These are phyloP conservation scores for Bathelium albidoporum DNA, from an alignment of 495 filamentous ascomycete species.

Conservation along the genomic window DNA sequence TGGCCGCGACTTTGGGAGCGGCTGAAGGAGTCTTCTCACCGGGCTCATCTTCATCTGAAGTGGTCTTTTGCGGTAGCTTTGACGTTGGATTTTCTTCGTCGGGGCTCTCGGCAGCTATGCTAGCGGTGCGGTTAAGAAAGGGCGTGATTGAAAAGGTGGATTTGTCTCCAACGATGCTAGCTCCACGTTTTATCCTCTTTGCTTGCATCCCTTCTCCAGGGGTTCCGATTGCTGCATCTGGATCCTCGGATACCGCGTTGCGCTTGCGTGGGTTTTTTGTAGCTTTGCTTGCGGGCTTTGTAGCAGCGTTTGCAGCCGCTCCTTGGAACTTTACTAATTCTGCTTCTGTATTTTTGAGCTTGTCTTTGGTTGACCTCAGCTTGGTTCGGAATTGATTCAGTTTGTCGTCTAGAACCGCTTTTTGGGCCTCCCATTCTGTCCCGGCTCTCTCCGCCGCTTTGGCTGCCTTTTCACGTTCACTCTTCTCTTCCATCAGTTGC, in stretches of 20 bases:
- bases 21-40: conserved; percentile 21
- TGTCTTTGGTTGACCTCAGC: conserved; percentile 53
- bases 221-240: conserved; percentile 51
- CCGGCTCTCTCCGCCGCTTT: conserved; percentile 27
- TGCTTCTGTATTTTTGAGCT: conserved; percentile 50
- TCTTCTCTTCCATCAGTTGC: conserved; percentile 34
- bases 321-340: conserved; percentile 38
- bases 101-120: conserved; percentile 39
- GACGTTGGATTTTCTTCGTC: conserved; percentile 23
- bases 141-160: conserved; percentile 89
- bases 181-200: conserved; percentile 31
- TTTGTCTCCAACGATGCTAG: conserved; percentile 56
- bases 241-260: conserved; percentile 31
- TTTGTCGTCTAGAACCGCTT: conserved; percentile 52
- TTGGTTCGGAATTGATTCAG: conserved; percentile 58
- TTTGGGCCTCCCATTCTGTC: conserved; percentile 44
- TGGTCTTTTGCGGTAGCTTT: conserved; percentile 18
- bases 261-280: conserved; percentile 37
- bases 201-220: conserved; percentile 48
- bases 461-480: conserved; percentile 33
- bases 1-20: conserved; percentile 15
- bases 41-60: conserved; percentile 13
- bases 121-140: conserved; percentile 70
- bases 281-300: conserved; percentile 7
- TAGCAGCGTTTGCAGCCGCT: conserved; percentile 29